Evolutionary conservation across 108 stramenopile species (phyloP).

Genomic region (Epipyxis sp.): DNA sequence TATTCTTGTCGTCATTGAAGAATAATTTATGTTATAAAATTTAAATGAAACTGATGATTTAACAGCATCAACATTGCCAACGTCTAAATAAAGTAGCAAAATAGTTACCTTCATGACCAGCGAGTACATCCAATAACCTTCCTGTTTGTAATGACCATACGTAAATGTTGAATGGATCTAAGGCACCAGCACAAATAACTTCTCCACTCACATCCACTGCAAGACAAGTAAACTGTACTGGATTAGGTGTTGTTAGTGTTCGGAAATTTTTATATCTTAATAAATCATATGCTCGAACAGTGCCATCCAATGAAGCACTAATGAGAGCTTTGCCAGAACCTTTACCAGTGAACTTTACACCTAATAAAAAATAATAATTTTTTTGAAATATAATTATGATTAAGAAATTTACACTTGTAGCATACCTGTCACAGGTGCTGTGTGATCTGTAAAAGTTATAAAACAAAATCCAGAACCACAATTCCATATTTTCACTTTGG

Average conservation of each 20-base stretch:
- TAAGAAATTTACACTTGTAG: slow-evolving; percentile 76
- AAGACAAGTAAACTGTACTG: slow-evolving; percentile 84
- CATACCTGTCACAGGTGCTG: slow-evolving; percentile 81
- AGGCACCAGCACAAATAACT: slow-evolving; percentile 78
- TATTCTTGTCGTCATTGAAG: no score
- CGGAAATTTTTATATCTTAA: slow-evolving; percentile 93
- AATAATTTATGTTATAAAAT: no score
- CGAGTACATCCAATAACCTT: slow-evolving; percentile 83
- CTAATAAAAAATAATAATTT: no score
- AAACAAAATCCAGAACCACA: slow-evolving; percentile 92
- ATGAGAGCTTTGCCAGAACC: slow-evolving; percentile 74
- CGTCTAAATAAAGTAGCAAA: no score
- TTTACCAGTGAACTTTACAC: not conserved
- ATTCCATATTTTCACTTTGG: slow-evolving; percentile 96
- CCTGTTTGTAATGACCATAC: slow-evolving; percentile 92
- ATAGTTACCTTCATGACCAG: slow-evolving; percentile 87
- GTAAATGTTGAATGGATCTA: slow-evolving; percentile 86
- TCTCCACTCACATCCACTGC: slow-evolving; percentile 93
- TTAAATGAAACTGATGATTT: no score
- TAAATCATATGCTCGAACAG: slow-evolving; percentile 92
- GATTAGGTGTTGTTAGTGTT: slow-evolving; percentile 54
- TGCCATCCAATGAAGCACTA: slow-evolving; percentile 86
- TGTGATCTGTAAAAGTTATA: slow-evolving; percentile 89
- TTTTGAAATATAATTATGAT: slow-evolving; percentile 44
- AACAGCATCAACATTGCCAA: no score